These are phyloP conservation scores for Aureobasidium sp. DNA, from an alignment of 2,329 filamentous ascomycete species.

Conservation along the genomic window DNA sequence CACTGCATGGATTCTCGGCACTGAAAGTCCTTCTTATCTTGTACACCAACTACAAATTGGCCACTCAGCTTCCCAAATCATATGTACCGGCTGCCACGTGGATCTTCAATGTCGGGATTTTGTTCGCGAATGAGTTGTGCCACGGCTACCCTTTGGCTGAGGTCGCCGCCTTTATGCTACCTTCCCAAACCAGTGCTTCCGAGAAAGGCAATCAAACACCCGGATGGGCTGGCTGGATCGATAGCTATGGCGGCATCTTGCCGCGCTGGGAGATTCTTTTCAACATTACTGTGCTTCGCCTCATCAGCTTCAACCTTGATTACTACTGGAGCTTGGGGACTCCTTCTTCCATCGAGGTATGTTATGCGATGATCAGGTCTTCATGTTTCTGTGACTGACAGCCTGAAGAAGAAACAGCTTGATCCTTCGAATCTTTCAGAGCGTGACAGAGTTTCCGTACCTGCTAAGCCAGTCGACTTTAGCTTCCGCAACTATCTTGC, in stretches of 20 bases:
- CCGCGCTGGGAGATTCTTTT: slow-evolving; percentile 94
- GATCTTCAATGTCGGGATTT: slow-evolving; percentile 74
- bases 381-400: too few relatives aligned
- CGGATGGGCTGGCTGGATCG: slow-evolving; percentile 62
- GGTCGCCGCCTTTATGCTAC: slow-evolving; percentile 47
- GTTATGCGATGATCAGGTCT: slow-evolving; percentile 23
- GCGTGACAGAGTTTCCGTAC: slow-evolving; percentile 69
- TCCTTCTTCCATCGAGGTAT: slow-evolving; percentile 68
- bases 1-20: slow-evolving; percentile 75
- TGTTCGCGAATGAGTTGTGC: slow-evolving; percentile 85
- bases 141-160: slow-evolving; percentile 65
- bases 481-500: slow-evolving; percentile 79
- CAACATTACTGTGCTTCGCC: slow-evolving; percentile 83
- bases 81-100: slow-evolving; percentile 72
- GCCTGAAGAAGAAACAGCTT: slow-evolving; percentile 90
- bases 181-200: slow-evolving; percentile 30
- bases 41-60: slow-evolving; percentile 71
- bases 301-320: slow-evolving; percentile 96
- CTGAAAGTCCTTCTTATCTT: slow-evolving; percentile 76
- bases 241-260: slow-evolving; percentile 74
- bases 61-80: slow-evolving; percentile 58
- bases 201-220: slow-evolving; percentile 29
- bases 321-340: slow-evolving; percentile 83
- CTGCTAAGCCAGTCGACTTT: slow-evolving; percentile 63
- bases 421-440: slow-evolving; percentile 83